phyloP scores from a whole-genome alignment of 2,329 filamentous ascomycete species.

The Capronia epimyces region DNA sequence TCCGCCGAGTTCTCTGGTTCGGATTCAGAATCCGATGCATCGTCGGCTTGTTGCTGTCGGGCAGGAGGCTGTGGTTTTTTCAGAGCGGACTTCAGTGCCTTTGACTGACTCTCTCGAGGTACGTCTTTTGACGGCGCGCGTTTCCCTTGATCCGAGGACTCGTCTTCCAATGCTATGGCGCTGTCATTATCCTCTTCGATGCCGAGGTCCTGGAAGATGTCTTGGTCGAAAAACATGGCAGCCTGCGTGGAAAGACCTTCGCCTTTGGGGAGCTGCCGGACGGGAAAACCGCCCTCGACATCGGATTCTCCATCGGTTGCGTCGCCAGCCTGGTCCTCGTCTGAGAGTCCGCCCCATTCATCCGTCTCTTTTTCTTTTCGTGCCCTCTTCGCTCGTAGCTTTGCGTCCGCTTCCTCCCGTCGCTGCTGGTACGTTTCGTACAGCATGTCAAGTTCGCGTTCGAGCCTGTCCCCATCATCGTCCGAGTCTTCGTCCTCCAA shows the following conservation, averaged over 20 bases:
- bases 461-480: conserved; percentile 73
- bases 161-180: conserved; percentile 35
- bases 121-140: conserved; percentile 3
- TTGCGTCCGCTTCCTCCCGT: conserved; percentile 73
- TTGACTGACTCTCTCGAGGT: conserved; percentile 28
- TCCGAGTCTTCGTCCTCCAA: conserved; percentile 62
- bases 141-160: conserved; percentile 23
- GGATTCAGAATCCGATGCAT: conserved; percentile 33
- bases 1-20: conserved; percentile 31
- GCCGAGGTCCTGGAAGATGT: conserved; percentile 82
- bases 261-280: conserved; percentile 26
- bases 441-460: conserved; percentile 77
- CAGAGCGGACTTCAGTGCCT: conserved; percentile 29
- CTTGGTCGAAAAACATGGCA: conserved; percentile 84
- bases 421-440: conserved; percentile 81
- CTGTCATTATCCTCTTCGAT: conserved; percentile 52
- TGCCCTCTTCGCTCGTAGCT: conserved; percentile 83
- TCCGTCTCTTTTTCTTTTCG: conserved; percentile 75
- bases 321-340: conserved; percentile 57
- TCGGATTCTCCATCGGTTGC: conserved; percentile 37
- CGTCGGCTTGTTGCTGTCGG: background rate
- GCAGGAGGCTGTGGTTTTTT: conserved; percentile 21
- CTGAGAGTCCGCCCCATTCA: conserved; percentile 87
- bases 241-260: conserved; percentile 74
- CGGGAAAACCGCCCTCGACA: conserved; percentile 30